These are phyloP conservation scores for Trichoderma citrinoviride DNA, from an alignment of 2,329 filamentous ascomycete species.

Conservation along the genomic window DNA sequence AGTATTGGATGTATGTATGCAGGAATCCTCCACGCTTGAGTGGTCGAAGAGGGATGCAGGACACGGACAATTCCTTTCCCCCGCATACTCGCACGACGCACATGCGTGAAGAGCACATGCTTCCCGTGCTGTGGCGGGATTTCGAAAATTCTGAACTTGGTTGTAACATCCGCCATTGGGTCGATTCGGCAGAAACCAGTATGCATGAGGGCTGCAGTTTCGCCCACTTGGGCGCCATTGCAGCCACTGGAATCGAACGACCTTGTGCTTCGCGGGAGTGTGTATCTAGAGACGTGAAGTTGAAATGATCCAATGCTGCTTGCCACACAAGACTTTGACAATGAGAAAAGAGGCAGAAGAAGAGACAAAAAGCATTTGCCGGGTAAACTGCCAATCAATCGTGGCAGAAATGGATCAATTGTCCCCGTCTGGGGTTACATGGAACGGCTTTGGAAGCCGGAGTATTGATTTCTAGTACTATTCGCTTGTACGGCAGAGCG, in stretches of 20 bases:
- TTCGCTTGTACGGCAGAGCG: not conserved
- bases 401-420: conserved; percentile 4
- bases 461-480: not conserved
- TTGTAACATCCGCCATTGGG: no score
- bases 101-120: not conserved
- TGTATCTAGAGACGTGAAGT: not conserved
- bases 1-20: no score
- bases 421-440: conserved; percentile 2
- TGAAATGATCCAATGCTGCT: not conserved
- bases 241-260: not conserved
- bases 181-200: not conserved
- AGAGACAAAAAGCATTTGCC: not conserved
- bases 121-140: not conserved
- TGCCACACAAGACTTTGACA: no score
- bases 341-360: not conserved
- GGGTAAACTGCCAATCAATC: conserved; percentile 5
- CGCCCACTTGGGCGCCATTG: conserved; percentile 18
- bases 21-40: not conserved
- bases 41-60: not conserved
- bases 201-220: not conserved
- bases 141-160: not conserved
- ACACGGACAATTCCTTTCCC: not conserved
- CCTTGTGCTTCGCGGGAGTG: not conserved
- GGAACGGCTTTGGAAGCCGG: not conserved
- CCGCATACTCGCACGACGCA: not conserved